Evolutionary conservation across 2,329 filamentous ascomycete species (phyloP).

Genomic region (Helicocarpus griseus): DNA sequence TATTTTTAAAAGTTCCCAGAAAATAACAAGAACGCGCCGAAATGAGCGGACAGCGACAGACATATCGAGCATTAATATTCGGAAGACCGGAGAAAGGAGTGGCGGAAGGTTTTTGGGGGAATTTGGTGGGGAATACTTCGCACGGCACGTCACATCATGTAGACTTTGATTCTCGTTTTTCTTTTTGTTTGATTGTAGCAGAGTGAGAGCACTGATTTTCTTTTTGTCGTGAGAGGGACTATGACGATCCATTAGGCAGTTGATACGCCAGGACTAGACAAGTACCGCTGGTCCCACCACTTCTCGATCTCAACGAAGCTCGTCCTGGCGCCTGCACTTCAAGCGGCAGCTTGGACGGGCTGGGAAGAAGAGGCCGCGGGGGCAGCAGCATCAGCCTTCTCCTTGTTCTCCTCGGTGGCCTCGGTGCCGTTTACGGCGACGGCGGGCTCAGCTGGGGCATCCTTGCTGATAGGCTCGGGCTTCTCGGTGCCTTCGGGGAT

Average conservation of each 20-base stretch:
- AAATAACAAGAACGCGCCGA: slow-evolving; percentile 5
- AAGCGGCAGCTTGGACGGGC: slow-evolving; percentile 35
- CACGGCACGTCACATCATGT: not conserved
- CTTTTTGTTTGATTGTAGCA: not conserved
- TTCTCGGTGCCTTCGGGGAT: slow-evolving; percentile 21
- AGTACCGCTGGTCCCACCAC: slow-evolving; percentile 31
- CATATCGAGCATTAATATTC: slow-evolving; percentile 1
- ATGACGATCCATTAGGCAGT: slow-evolving; percentile 6
- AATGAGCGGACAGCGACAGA: slow-evolving; percentile 2
- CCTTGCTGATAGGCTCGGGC: slow-evolving; percentile 14
- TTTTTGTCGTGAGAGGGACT: not conserved
- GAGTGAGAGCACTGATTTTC: not conserved
- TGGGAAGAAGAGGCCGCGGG: slow-evolving; percentile 24
- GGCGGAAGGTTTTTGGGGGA: not conserved
- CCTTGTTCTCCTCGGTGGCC: slow-evolving; percentile 11
- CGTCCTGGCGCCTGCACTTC: slow-evolving; percentile 24
- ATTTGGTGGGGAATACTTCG: not conserved
- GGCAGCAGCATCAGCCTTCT: slow-evolving; percentile 19
- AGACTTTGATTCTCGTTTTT: not conserved
- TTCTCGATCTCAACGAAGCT: slow-evolving; percentile 31
- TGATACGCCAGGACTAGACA: slow-evolving; percentile 20
- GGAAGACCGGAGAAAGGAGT: not conserved
- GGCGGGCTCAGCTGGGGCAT: slow-evolving; percentile 20
- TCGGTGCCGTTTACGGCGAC: slow-evolving; percentile 20
- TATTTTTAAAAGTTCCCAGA: slow-evolving; percentile 11